phyloP scores from a whole-genome alignment of 345 rosid species.

The Rhizophora mangle region DNA sequence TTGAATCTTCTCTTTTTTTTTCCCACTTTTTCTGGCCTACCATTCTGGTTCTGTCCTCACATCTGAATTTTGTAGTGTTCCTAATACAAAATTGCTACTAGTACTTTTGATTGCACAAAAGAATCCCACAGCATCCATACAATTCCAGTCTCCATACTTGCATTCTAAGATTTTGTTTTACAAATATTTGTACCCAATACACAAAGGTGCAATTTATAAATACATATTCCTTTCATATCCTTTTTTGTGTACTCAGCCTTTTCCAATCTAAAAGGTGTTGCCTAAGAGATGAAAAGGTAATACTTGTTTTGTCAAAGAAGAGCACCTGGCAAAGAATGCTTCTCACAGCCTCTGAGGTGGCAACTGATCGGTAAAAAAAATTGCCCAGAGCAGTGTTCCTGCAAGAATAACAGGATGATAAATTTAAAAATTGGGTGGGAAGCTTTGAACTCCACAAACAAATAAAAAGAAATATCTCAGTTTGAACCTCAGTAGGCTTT shows the following conservation, averaged over 20 bases:
- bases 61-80: too few species aligned
- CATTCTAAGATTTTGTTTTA: too few species aligned
- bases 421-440: slow-evolving; percentile 3
- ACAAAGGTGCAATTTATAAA: background rate
- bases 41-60: too few species aligned
- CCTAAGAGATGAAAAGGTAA: background rate
- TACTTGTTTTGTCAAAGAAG: background rate
- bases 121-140: too few species aligned
- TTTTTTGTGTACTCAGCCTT: background rate
- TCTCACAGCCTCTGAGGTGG: slow-evolving; percentile 61
- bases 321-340: slow-evolving; percentile 71
- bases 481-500: slow-evolving; percentile 68
- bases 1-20: background rate
- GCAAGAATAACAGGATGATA: slow-evolving; percentile 17
- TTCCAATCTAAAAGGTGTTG: background rate
- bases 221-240: background rate
- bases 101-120: too few species aligned
- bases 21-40: too few species aligned
- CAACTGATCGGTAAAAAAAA: slow-evolving; percentile 60
- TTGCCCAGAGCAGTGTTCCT: slow-evolving; percentile 76
- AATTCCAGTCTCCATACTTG: too few species aligned
- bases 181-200: too few species aligned
- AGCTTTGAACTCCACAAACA: slow-evolving; percentile 7
- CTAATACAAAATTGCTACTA: too few species aligned
- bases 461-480: background rate